These are phyloP conservation scores for Ceratocystis colombiana DNA, from an alignment of 2,329 filamentous ascomycete genomes.

Conservation along the genomic window DNA sequence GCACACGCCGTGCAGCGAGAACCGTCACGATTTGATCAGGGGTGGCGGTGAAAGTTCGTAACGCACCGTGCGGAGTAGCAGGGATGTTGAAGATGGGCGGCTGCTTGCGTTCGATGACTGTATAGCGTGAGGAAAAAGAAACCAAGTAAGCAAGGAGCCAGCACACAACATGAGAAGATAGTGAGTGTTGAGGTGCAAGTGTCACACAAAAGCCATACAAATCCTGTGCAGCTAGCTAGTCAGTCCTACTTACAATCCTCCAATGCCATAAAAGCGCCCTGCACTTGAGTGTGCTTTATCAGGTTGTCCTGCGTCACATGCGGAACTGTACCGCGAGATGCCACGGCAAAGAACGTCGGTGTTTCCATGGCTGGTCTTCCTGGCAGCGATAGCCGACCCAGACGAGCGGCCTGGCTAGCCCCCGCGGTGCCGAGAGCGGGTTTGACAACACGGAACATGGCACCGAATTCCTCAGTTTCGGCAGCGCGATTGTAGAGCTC, in stretches of 20 bases:
- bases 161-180: neutral
- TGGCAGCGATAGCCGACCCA: conserved; percentile 55
- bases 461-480: neutral
- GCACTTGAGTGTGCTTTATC: conserved; percentile 51
- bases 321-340: conserved; percentile 74
- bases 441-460: conserved; percentile 40
- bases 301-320: conserved; percentile 84
- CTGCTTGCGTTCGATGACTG: conserved; percentile 46
- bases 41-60: conserved; percentile 69
- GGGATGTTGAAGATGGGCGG: conserved; percentile 42
- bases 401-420: conserved; percentile 43
- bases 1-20: conserved; percentile 65
- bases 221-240: neutral
- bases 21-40: conserved; percentile 57
- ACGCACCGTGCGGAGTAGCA: conserved; percentile 40
- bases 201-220: neutral
- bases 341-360: conserved; percentile 68
- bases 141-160: conserved; percentile 4
- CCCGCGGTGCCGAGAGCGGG: conserved; percentile 32
- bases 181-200: neutral
- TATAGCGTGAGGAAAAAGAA: neutral
- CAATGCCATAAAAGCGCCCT: conserved; percentile 66
- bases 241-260: conserved; percentile 69
- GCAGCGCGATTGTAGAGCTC: neutral
- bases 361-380: conserved; percentile 61